Conservation (phyloP, 176 grass and related monocot genomes). For the Cenchrus americanus region DNA sequence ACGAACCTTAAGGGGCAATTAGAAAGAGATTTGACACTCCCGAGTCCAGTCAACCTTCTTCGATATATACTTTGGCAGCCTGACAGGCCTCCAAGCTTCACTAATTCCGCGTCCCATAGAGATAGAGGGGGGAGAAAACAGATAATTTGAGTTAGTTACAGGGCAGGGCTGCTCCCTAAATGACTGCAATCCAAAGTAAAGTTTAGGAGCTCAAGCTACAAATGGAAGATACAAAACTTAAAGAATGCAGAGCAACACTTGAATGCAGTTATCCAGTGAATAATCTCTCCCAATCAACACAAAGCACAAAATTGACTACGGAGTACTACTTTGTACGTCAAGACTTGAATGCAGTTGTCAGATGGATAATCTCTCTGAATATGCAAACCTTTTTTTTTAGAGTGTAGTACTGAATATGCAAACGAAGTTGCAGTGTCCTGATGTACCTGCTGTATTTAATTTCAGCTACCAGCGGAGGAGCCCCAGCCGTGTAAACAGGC, state of each 20-base stretch:
- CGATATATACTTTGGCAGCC: neutral
- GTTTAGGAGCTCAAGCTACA: neutral
- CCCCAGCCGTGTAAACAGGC: neutral
- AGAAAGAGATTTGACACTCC: neutral
- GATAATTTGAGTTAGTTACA: too few species aligned
- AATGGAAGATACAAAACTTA: neutral
- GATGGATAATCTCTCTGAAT: conserved; percentile 4
- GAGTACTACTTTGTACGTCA: neutral
- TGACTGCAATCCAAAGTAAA: neutral
- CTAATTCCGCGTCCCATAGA: neutral
- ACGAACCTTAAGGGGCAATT: neutral
- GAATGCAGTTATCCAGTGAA: neutral
- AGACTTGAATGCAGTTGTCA: neutral
- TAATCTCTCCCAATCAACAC: neutral
- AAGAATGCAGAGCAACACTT: neutral
- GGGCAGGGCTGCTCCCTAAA: too few species aligned
- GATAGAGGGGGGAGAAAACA: too few species aligned
- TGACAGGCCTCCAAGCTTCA: neutral
- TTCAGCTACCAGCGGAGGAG: neutral
- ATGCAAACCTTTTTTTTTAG: neutral
- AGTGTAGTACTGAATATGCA: neutral
- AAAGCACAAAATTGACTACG: neutral
- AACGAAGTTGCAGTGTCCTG: conserved; percentile 6
- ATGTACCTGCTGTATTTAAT: conserved; percentile 6
- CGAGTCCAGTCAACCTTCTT: neutral